These are phyloP conservation scores for Suillus paluster DNA, from an alignment of 768 basidiomycete species.

Conservation along the genomic window DNA sequence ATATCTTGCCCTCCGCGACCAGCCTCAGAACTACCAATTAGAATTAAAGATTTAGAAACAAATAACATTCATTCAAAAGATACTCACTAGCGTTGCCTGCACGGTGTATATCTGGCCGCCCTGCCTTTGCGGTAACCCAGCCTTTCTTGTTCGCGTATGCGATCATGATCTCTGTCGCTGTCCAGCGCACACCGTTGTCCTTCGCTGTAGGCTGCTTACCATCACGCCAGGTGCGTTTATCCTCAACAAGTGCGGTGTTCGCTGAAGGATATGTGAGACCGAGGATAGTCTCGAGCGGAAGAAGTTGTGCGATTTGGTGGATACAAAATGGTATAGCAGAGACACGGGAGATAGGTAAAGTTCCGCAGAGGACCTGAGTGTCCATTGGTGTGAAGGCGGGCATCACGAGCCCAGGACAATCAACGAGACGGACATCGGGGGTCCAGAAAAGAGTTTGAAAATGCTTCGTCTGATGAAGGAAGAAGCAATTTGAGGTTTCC, in stretches of 20 bases:
- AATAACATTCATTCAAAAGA: slow-evolving; percentile 1
- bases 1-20: slow-evolving; percentile 80
- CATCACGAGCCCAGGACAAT: slow-evolving; percentile 95
- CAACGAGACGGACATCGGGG: slow-evolving; percentile 82
- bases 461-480: slow-evolving; percentile 75
- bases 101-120: slow-evolving; percentile 84
- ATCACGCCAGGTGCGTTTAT: slow-evolving; percentile 82
- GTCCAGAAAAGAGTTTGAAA: slow-evolving; percentile 95
- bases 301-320: slow-evolving; percentile 62
- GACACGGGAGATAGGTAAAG: slow-evolving; percentile 81
- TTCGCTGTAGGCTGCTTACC: slow-evolving; percentile 35
- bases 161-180: slow-evolving; percentile 82
- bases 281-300: slow-evolving; percentile 80
- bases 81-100: slow-evolving; percentile 88
- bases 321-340: slow-evolving; percentile 86
- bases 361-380: slow-evolving; percentile 71
- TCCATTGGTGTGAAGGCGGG: slow-evolving; percentile 85
- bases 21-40: slow-evolving; percentile 66
- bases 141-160: slow-evolving; percentile 79
- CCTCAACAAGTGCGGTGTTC: slow-evolving; percentile 40
- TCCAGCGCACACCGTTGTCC: slow-evolving; percentile 57
- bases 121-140: slow-evolving; percentile 91
- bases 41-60: slow-evolving; percentile 1
- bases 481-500: not conserved
- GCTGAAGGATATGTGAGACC: slow-evolving; percentile 56